Base-by-base conservation (phyloP, 2,329 filamentous ascomycete genomes). In the Clarireedia hainanense region DNA sequence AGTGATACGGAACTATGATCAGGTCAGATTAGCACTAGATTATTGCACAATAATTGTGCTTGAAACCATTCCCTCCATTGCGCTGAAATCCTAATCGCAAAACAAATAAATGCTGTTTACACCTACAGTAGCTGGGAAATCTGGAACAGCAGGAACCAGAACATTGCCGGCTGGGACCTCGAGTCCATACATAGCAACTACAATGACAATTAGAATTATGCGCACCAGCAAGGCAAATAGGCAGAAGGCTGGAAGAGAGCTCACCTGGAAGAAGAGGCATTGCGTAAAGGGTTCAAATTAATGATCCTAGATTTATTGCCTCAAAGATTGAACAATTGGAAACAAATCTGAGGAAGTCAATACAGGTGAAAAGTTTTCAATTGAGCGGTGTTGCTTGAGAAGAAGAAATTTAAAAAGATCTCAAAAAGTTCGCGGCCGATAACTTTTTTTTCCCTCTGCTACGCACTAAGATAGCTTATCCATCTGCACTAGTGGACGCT, bases 181-280 rank as follows among this genome's bases (percentile, higher is more conserved):
- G 65, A 96, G 86, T 75, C 91, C 91, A 72, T 94, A 99, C 71
- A 97, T 80, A 72, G 88, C 89, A 73, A 94, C 88, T 69, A 57
- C 55, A 40, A 10, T 47, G 52, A 17, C 45, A 40, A 55, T 70
- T 79, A 81, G 65, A 60, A 42, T 26, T 37, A 50, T 50, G 27
- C 20, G 52, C 39, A 43, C 30, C 12, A 45, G 26, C 14, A 20
- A 50, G 36, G 49, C n/a, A 47, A 47, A 27, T 27, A 39, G 50
- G 45, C 50, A 49, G 37, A 36, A 45, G 20, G 34, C 36, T 14
- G 15, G 24, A 15, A n/a, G 3, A 47, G 12, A 15, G 60, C 55
- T 62, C 63, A 69, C 63, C 66, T 61, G 81, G 79, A 68, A 80
- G 69, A 62, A 77, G 71, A 72, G 80, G 75, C 81, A 84, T 84